phyloP scores from a whole-genome alignment of 2,329 filamentous ascomycete genomes.

The Alternaria conjuncta region DNA sequence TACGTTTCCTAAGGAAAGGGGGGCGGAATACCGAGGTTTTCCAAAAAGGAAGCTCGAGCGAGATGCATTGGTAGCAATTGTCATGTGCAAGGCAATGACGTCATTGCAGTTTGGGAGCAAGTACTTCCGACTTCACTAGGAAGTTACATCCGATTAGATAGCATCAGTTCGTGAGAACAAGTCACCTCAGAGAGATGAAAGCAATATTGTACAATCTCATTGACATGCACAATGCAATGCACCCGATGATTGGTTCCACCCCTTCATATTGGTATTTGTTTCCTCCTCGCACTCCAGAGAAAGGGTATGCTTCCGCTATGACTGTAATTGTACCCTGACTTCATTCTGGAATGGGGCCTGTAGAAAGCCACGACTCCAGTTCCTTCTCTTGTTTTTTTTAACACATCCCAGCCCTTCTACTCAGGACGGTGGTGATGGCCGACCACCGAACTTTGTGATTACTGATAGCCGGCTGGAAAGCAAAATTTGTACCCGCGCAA shows the following conservation, averaged over 20 bases:
- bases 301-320: neutral
- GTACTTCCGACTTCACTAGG: neutral
- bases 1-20: neutral
- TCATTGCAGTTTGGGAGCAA: neutral
- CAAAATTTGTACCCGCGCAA: neutral
- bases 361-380: neutral
- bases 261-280: neutral
- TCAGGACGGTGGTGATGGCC: neutral
- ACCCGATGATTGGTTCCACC: neutral
- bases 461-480: neutral
- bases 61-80: neutral
- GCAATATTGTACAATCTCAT: neutral
- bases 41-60: neutral
- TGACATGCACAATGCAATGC: neutral
- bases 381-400: neutral
- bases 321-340: neutral
- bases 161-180: neutral
- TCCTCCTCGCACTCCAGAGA: neutral
- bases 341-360: rapidly evolving
- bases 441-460: neutral
- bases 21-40: neutral
- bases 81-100: neutral
- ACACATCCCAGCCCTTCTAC: neutral
- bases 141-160: neutral
- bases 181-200: neutral